Evolutionary conservation across 2,329 filamentous ascomycete genomes (phyloP).

Genomic region (Coleophoma crateriformis): DNA sequence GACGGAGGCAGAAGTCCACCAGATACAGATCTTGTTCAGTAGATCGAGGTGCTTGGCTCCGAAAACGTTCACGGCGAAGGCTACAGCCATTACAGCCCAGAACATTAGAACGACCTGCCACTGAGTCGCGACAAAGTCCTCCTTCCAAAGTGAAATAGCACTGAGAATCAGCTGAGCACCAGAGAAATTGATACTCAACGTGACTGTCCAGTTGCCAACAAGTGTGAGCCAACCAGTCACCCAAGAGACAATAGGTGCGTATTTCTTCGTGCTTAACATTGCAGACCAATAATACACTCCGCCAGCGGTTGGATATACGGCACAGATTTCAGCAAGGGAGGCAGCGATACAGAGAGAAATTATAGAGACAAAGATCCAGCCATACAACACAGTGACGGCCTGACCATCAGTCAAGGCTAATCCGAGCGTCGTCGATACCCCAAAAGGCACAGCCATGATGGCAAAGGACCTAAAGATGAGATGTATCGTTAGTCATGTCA

Average conservation of each 20-base stretch:
- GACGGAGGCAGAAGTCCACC: constrained; percentile 62
- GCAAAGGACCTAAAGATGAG: constrained; percentile 51
- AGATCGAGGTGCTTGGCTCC: constrained; percentile 55
- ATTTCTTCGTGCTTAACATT: constrained; percentile 60
- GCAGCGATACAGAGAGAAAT: constrained; percentile 60
- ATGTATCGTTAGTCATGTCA: constrained; percentile 8
- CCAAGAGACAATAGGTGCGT: constrained; percentile 62
- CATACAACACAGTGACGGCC: constrained; percentile 64
- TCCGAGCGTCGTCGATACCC: constrained; percentile 62
- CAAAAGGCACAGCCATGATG: constrained; percentile 69
- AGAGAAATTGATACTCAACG: constrained; percentile 62
- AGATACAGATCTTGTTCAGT: constrained; percentile 70
- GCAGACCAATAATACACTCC: constrained; percentile 69
- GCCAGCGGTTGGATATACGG: constrained; percentile 62
- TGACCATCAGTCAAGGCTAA: constrained; percentile 65
- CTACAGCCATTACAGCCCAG: constrained; percentile 65
- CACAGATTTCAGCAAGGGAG: constrained; percentile 64
- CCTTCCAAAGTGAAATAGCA: constrained; percentile 65
- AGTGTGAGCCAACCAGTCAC: constrained; percentile 68
- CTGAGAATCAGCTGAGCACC: constrained; percentile 64
- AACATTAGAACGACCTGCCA: constrained; percentile 70
- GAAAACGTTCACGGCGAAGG: constrained; percentile 61
- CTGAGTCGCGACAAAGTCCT: constrained; percentile 59
- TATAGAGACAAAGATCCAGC: constrained; percentile 61
- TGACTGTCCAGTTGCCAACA: constrained; percentile 67